A percentile compares a stretch with the other conserved stretches of the same genome.
Evolutionary conservation across 1,139 yeast genomes (phyloP).

Genomic region (Diutina mesorugosa): DNA sequence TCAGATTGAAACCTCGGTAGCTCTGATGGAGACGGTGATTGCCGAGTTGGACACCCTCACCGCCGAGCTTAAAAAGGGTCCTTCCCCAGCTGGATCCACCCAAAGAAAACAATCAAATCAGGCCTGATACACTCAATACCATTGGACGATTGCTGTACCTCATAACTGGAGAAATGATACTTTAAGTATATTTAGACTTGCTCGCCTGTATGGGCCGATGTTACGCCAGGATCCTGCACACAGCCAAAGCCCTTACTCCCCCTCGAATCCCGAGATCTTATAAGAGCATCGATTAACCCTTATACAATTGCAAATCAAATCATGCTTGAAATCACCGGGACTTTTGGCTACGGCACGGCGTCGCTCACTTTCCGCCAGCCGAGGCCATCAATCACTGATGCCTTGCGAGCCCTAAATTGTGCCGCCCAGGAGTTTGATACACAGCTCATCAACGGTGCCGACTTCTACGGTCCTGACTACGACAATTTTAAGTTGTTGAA

Average conservation of each 20-base stretch:
- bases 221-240: too few species aligned
- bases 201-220: too few species aligned
- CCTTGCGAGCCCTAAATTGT: slow-evolving; percentile 29
- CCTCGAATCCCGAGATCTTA: too few species aligned
- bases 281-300: too few species aligned
- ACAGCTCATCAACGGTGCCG: slow-evolving; percentile 61
- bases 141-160: too few species aligned
- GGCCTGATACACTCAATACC: too few species aligned
- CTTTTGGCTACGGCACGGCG: slow-evolving; percentile 53
- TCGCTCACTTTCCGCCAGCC: slow-evolving; percentile 41
- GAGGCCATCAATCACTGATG: slow-evolving; percentile 30
- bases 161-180: too few species aligned
- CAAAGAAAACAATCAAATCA: too few species aligned
- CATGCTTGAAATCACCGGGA: slow-evolving; percentile 9
- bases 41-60: not conserved
- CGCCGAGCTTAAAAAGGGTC: not conserved
- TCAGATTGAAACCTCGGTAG: not conserved
- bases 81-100: not conserved
- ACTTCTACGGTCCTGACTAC: slow-evolving; percentile 53
- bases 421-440: slow-evolving; percentile 21
- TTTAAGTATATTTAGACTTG: too few species aligned
- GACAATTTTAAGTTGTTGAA: slow-evolving; percentile 37
- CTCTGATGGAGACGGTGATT: not conserved
- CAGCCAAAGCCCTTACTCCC: too few species aligned
- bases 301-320: too few species aligned